Conservation (phyloP, 2,329 filamentous ascomycete genomes). For the Chrysosporium keratinophilum region DNA sequence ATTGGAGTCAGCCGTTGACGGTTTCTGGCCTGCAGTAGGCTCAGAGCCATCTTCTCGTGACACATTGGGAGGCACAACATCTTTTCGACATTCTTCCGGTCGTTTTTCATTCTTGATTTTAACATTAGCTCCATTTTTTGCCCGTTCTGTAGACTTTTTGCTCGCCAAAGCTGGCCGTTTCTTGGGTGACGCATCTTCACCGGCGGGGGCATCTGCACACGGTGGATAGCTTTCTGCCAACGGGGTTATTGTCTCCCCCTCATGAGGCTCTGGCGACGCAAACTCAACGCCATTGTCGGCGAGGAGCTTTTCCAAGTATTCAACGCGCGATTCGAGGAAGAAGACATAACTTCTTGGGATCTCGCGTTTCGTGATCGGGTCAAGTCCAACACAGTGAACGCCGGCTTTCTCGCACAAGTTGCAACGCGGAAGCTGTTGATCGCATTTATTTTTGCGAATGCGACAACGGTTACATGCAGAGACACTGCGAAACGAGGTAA, state of each 20-base stretch:
- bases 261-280: slow-evolving; percentile 59
- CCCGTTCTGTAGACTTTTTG: background rate
- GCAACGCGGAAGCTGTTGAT: slow-evolving; percentile 84
- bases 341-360: slow-evolving; percentile 90
- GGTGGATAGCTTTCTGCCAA: slow-evolving; percentile 16
- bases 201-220: background rate
- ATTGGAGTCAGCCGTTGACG: slow-evolving; percentile 44
- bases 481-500: slow-evolving; percentile 64
- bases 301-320: slow-evolving; percentile 70
- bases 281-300: slow-evolving; percentile 59
- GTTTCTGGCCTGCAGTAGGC: slow-evolving; percentile 30
- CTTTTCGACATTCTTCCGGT: background rate
- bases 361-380: slow-evolving; percentile 91
- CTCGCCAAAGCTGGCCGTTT: background rate
- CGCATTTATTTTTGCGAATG: slow-evolving; percentile 85
- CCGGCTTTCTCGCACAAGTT: slow-evolving; percentile 86
- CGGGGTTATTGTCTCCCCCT: slow-evolving; percentile 32
- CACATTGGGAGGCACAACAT: slow-evolving; percentile 1
- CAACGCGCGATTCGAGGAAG: slow-evolving; percentile 79
- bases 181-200: background rate
- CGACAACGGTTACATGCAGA: slow-evolving; percentile 91
- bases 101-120: slow-evolving; percentile 12
- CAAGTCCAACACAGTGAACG: slow-evolving; percentile 86
- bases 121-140: background rate
- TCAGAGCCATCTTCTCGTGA: slow-evolving; percentile 1